Conservation (phyloP, 768 basidiomycete genomes). For the Mrakia gelida region DNA sequence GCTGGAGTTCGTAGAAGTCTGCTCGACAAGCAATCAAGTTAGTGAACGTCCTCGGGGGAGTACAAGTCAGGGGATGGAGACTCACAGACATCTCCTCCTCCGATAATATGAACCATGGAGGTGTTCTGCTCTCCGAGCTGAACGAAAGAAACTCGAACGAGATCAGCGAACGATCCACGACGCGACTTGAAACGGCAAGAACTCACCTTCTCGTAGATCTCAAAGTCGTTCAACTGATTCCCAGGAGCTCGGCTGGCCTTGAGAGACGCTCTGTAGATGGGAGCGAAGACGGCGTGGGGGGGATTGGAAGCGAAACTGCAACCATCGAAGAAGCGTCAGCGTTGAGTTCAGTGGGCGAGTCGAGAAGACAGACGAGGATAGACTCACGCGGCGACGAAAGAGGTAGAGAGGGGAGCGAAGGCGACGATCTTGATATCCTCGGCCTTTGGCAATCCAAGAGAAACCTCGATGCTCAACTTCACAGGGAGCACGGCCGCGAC, state of each 20-base stretch:
- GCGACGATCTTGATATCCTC: neutral
- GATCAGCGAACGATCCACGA: neutral
- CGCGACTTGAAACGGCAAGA: neutral
- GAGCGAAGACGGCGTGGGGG: neutral
- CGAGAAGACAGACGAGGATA: neutral
- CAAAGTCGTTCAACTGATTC: neutral
- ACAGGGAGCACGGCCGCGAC: neutral
- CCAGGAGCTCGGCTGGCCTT: neutral
- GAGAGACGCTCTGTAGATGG: neutral
- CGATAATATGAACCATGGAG: neutral
- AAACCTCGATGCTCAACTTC: neutral
- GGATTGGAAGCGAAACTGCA: neutral
- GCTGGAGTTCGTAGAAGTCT: conserved; percentile 3
- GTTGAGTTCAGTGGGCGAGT: neutral
- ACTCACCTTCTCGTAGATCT: neutral
- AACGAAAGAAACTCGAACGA: neutral
- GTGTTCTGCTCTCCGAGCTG: conserved; percentile 1
- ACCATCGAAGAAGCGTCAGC: neutral
- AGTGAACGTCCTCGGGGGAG: neutral
- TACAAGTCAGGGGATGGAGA: neutral
- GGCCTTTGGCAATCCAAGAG: neutral
- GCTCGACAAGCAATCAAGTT: neutral
- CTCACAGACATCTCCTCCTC: neutral
- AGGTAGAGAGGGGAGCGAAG: neutral
- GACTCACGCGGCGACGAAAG: neutral